Base-by-base conservation (phyloP, 352 stramenopile genomes). In the Phytophthora nicotianae region DNA sequence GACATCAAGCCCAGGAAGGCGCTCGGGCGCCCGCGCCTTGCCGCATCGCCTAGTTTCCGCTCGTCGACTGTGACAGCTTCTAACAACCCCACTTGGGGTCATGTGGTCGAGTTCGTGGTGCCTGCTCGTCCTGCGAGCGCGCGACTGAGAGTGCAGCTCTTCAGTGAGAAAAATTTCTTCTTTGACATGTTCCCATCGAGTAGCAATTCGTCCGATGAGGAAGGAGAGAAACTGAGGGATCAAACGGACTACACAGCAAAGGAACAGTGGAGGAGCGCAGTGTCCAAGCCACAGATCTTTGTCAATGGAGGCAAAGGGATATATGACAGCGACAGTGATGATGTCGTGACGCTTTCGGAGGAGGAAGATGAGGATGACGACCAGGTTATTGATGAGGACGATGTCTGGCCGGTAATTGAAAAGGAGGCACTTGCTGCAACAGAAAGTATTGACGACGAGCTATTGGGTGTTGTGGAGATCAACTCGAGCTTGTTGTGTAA, bases 141-240 rank as follows among this genome's bases (percentile, higher is more conserved):
- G 33, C 38, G 73, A 23, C 47, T 81, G 19, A 24, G 47, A 17
- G 70, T 91, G 40, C 70, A 90, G 48, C 42, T 93, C 6, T 88
- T 80, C 56, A 88, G 74, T 47, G 81, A 89, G 59, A 90, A 89
- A 48, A 88, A 83, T 26, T 91, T 91, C 54, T 92, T 91, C 62
- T 93, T 93, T 56, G 85, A 93, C 65, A 93, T 93, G 85, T 93
- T 93, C 47, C 81, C 83, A 17, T 66, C 59, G 24, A 71, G 4
- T 8, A 56, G 20, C 49, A 58, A 50, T 37, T 50, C 53, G 19
- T 59, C 49, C 5, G 41, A 60, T 4, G 56, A 71, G 8, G 59
- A 65, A 32, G 64, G 19, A 6, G 35, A 50, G 5, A 42, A 38
- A 17, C 27, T 16, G 13, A 61, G 3, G 6, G 33, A 54, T 17